These are phyloP conservation scores for Trypanosoma boissoni DNA, from an alignment of 208 protist species.

Conservation along the genomic window DNA sequence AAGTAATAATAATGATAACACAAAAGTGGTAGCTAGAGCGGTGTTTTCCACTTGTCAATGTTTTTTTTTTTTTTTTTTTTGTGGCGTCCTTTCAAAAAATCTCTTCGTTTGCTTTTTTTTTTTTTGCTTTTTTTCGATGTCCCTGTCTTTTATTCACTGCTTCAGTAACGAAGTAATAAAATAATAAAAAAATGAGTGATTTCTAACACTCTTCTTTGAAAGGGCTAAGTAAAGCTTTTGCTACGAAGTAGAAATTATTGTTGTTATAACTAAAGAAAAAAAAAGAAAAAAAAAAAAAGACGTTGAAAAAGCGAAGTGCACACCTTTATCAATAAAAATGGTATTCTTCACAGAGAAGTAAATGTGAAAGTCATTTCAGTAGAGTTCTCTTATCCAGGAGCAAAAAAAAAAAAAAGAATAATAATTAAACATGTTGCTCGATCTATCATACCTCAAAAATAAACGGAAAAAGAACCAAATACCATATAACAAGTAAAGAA, in stretches of 20 bases:
- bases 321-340: not conserved
- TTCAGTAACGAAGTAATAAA: too few relatives aligned
- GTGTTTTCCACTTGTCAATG: not conserved
- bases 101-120: not conserved
- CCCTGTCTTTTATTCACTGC: not conserved
- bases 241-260: too few relatives aligned
- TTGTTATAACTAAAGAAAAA: slow-evolving; percentile 6
- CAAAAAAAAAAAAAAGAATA: too few relatives aligned
- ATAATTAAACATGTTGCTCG: too few relatives aligned
- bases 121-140: slow-evolving; percentile 1
- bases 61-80: slow-evolving; percentile 8
- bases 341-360: not conserved
- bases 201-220: too few relatives aligned
- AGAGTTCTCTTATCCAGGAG: not conserved
- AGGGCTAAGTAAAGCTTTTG: too few relatives aligned
- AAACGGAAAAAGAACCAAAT: too few relatives aligned
- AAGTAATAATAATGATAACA: not conserved
- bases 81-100: not conserved
- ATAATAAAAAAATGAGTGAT: too few relatives aligned
- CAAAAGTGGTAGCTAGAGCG: not conserved
- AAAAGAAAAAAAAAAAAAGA: slow-evolving; percentile 8
- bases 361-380: too few relatives aligned
- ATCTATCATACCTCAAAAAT: too few relatives aligned
- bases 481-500: not conserved
- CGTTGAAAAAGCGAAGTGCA: too few relatives aligned